These are phyloP conservation scores for Xylariaceae sp. DNA, from an alignment of 2,329 filamentous ascomycete species.

Conservation along the genomic window DNA sequence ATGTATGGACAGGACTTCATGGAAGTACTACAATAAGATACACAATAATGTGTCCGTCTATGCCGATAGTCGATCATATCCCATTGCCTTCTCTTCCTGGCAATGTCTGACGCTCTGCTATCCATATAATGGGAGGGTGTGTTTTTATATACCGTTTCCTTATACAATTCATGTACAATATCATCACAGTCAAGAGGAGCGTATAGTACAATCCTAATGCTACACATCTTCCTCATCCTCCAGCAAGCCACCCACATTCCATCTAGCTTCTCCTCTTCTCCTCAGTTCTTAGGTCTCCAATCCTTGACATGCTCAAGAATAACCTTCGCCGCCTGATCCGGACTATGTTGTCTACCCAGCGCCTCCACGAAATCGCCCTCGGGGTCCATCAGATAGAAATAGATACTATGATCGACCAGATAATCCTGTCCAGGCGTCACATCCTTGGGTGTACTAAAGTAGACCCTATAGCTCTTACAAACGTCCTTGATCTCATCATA, in stretches of 20 bases:
- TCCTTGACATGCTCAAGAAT: slow-evolving; percentile 81
- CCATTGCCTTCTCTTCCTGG: too few species aligned
- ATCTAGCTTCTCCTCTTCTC: not conserved
- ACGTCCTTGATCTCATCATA: slow-evolving; percentile 92
- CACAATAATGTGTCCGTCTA: too few species aligned
- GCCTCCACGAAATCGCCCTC: slow-evolving; percentile 98
- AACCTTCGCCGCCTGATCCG: slow-evolving; percentile 76
- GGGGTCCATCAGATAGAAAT: slow-evolving; percentile 99
- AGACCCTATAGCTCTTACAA: slow-evolving; percentile 94
- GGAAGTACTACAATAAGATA: too few species aligned
- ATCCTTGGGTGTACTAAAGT: slow-evolving; percentile 87
- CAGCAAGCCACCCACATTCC: not conserved
- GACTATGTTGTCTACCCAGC: slow-evolving; percentile 89
- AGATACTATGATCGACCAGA: slow-evolving; percentile 96
- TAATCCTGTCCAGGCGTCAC: slow-evolving; percentile 95
- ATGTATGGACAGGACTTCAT: too few species aligned
- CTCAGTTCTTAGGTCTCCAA: slow-evolving; percentile 34
- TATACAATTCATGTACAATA: slow-evolving; percentile 11
- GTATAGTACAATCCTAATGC: slow-evolving; percentile 4
- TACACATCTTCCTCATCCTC: slow-evolving; percentile 3
- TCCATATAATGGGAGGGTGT: too few species aligned
- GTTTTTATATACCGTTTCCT: not conserved
- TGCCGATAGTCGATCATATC: too few species aligned
- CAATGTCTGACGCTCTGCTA: too few species aligned
- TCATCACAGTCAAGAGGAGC: slow-evolving; percentile 18